A percentile compares a stretch with the other conserved stretches of the same genome.
These are phyloP conservation scores for Leishmania tarentolae DNA, from an alignment of 208 protist genomes.

Conservation along the genomic window DNA sequence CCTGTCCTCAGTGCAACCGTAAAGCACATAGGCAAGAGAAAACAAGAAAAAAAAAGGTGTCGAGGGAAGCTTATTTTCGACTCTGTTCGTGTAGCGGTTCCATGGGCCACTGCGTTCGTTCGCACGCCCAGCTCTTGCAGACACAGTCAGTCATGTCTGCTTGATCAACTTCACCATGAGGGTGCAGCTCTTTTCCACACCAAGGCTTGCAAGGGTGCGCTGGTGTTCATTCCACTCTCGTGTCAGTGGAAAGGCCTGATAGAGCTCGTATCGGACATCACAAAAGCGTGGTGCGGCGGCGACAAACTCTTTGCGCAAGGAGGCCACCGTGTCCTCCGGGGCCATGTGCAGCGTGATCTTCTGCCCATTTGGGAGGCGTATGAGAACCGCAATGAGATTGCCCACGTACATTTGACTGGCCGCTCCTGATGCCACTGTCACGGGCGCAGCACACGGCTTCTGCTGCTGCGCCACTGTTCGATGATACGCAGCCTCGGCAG, in stretches of 20 bases:
- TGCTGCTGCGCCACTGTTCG: slow-evolving; percentile 2
- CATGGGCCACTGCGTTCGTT: neutral
- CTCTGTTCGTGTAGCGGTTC: neutral
- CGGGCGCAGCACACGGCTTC: neutral
- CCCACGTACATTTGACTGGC: slow-evolving; percentile 14
- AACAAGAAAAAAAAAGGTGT: neutral
- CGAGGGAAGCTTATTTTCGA: neutral
- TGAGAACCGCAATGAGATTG: slow-evolving; percentile 55
- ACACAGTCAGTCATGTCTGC: neutral
- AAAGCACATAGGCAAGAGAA: neutral
- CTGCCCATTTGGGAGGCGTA: slow-evolving; percentile 73
- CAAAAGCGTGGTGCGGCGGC: slow-evolving; percentile 55
- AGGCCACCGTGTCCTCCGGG: slow-evolving; percentile 57
- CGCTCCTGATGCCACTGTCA: neutral
- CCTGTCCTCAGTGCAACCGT: neutral
- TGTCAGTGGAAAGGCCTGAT: slow-evolving; percentile 66
- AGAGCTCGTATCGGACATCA: slow-evolving; percentile 62
- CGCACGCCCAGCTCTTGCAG: neutral
- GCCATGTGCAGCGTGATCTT: slow-evolving; percentile 59
- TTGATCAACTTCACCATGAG: slow-evolving; percentile 45
- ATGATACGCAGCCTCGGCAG: slow-evolving; percentile 43
- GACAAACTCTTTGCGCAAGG: slow-evolving; percentile 65
- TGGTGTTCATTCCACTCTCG: slow-evolving; percentile 57
- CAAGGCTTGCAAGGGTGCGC: slow-evolving; percentile 61
- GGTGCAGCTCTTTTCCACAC: slow-evolving; percentile 62